phyloP scores from a whole-genome alignment of 352 stramenopile species.

The Aphanomyces stellatus region DNA sequence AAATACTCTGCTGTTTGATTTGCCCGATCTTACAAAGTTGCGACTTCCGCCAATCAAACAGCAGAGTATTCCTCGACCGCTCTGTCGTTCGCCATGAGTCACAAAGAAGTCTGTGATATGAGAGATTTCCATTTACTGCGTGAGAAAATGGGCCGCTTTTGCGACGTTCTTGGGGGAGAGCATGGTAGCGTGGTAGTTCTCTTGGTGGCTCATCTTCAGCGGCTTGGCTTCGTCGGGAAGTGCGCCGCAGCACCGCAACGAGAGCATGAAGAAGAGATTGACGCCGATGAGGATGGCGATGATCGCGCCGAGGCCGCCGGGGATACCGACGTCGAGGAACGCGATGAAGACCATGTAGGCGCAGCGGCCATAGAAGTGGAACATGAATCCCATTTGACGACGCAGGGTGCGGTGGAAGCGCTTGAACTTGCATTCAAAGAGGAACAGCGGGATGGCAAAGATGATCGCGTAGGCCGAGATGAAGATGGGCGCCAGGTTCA shows the following conservation, averaged over 20 bases:
- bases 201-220: not conserved
- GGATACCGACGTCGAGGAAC: conserved; percentile 46
- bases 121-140: not conserved
- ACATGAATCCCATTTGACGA: conserved; percentile 52
- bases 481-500: conserved; percentile 35
- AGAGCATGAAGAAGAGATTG: conserved; percentile 14
- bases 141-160: not conserved
- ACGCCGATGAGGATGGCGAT: not conserved
- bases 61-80: too few species aligned
- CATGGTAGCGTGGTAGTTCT: not conserved
- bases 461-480: conserved; percentile 43
- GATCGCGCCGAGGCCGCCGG: conserved; percentile 12
- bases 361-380: conserved; percentile 39
- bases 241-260: conserved; percentile 5
- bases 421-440: conserved; percentile 43
- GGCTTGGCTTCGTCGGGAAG: not conserved
- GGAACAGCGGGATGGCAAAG: conserved; percentile 37
- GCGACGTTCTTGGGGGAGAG: not conserved
- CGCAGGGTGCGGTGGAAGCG: conserved; percentile 36
- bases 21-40: too few species aligned
- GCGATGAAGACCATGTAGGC: conserved; percentile 47
- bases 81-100: too few species aligned
- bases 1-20: too few species aligned
- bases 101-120: too few species aligned
- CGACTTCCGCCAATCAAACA: too few species aligned